These are phyloP conservation scores for Elsinoe necatrix DNA, from an alignment of 2,329 filamentous ascomycete species.

Conservation along the genomic window DNA sequence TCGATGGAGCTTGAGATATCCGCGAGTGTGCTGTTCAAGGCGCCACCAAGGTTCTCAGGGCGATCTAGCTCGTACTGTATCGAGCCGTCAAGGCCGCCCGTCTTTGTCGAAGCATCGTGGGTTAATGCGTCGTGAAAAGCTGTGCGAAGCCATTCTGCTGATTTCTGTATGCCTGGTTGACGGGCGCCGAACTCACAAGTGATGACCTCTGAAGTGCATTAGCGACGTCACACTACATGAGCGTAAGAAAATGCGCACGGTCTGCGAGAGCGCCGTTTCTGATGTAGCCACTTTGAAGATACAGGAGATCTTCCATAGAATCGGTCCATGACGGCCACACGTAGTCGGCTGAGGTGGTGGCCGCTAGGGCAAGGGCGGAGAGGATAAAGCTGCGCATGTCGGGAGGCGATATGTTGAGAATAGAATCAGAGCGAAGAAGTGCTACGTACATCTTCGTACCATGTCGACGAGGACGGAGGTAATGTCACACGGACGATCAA, in stretches of 20 bases:
- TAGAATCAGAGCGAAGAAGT: no score
- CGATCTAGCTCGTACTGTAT: conserved; percentile 29
- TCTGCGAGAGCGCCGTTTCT: conserved; percentile 3
- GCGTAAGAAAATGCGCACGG: not conserved
- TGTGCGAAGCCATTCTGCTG: conserved; percentile 29
- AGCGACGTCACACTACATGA: not conserved
- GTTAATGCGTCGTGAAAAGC: conserved; percentile 32
- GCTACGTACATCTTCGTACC: not conserved
- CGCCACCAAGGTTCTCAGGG: conserved; percentile 26
- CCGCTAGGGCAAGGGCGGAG: not conserved
- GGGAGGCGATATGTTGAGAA: not conserved
- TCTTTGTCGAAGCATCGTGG: conserved; percentile 24
- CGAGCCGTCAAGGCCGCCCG: conserved; percentile 30
- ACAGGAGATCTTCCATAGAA: conserved; percentile 5
- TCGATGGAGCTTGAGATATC: conserved; percentile 26
- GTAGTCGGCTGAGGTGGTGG: not conserved
- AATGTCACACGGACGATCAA: not conserved
- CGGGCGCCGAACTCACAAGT: not conserved
- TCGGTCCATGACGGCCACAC: conserved; percentile 4
- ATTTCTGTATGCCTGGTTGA: conserved; percentile 5
- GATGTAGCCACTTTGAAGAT: conserved; percentile 3
- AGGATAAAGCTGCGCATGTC: not conserved
- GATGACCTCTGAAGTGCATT: not conserved
- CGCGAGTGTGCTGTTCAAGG: conserved; percentile 29
- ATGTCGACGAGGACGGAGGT: not conserved